A percentile compares a stretch with the other conserved stretches of the same genome.
phyloP scores from a whole-genome alignment of 2,329 filamentous ascomycete species.

The Phaeosphaeriaceae sp. region DNA sequence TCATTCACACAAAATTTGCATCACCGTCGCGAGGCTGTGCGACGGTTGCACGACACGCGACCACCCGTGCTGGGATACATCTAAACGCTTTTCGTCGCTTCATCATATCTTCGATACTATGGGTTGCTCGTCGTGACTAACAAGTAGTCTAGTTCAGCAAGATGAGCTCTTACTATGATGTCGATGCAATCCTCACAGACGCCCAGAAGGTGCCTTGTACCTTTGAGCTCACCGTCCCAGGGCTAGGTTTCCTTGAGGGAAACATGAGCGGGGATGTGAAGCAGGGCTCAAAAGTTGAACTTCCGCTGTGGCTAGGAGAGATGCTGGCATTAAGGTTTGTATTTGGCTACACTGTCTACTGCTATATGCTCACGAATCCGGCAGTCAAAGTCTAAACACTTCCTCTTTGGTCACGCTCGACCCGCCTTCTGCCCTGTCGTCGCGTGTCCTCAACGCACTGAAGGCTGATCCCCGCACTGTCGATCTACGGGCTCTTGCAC shows the following conservation, averaged over 20 bases:
- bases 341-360: neutral
- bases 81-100: neutral
- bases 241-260: conserved; percentile 88
- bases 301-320: conserved; percentile 93
- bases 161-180: conserved; percentile 77
- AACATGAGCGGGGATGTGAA: conserved; percentile 77
- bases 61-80: conserved; percentile 12
- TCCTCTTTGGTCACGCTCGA: conserved; percentile 71
- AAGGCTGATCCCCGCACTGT: conserved; percentile 90
- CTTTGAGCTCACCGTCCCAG: conserved; percentile 87
- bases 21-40: conserved; percentile 8
- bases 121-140: neutral
- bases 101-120: neutral
- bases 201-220: conserved; percentile 96
- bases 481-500: conserved; percentile 80
- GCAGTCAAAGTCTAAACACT: conserved; percentile 41
- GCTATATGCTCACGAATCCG: conserved; percentile 5
- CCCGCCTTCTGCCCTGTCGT: conserved; percentile 77
- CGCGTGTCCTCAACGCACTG: conserved; percentile 84
- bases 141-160: neutral
- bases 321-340: conserved; percentile 78
- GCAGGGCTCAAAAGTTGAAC: conserved; percentile 76
- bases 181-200: conserved; percentile 84
- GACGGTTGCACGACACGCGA: conserved; percentile 31
- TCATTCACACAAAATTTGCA: neutral